Conservation (phyloP, 2,329 filamentous ascomycete species). For the Colletotrichum neosansevieriae region DNA sequence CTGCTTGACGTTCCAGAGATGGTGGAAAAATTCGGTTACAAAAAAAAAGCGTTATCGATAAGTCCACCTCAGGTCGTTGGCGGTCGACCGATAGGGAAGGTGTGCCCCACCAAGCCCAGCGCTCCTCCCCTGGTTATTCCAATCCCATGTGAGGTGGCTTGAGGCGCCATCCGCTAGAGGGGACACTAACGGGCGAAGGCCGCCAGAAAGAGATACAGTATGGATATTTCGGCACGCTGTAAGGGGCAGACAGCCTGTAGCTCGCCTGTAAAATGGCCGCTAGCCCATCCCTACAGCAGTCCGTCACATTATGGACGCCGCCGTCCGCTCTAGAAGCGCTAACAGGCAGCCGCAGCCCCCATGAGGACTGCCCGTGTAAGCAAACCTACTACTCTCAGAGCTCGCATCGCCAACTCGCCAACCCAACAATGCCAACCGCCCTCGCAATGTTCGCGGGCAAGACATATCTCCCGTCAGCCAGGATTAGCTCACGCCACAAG, state of each 20-base stretch:
- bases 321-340: conserved; percentile 1
- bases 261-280: neutral
- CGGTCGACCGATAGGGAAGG: neutral
- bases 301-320: neutral
- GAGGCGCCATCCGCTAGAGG: neutral
- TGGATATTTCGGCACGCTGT: neutral
- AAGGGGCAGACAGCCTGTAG: neutral
- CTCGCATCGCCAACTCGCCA: conserved; percentile 13
- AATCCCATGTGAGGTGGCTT: conserved; percentile 8
- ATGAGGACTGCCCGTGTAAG: neutral
- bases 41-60: conserved; percentile 34
- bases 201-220: neutral
- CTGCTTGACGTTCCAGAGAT: conserved; percentile 3
- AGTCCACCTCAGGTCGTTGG: neutral
- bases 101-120: neutral
- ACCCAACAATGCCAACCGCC: neutral
- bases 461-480: conserved; percentile 14
- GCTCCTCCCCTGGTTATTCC: neutral
- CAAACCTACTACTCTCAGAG: neutral
- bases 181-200: conserved; percentile 6
- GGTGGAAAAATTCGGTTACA: conserved; percentile 37
- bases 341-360: conserved; percentile 6
- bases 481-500: conserved; percentile 12
- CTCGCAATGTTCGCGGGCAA: conserved; percentile 4
- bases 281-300: conserved; percentile 15